A percentile compares a stretch with the other conserved stretches of the same genome.
Evolutionary conservation across 768 basidiomycete genomes (phyloP).

Genomic region (Tylopilus plumbeoviolaceoides): DNA sequence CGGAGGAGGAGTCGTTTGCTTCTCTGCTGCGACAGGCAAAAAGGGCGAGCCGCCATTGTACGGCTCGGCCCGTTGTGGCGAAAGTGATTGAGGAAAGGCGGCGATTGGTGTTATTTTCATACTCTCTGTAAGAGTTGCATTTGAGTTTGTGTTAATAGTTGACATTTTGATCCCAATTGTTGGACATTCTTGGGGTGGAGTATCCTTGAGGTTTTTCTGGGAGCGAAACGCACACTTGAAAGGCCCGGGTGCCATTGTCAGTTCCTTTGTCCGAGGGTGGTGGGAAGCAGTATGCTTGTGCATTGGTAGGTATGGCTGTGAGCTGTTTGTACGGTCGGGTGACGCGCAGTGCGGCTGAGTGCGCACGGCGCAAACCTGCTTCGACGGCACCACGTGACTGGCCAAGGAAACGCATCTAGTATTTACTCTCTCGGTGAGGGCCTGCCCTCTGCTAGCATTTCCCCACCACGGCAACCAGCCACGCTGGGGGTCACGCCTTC

Average conservation of each 20-base stretch:
- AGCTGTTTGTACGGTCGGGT: background rate
- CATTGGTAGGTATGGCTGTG: background rate
- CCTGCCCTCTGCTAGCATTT: too few species aligned
- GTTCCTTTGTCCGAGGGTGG: background rate
- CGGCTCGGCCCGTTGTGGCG: slow-evolving; percentile 14
- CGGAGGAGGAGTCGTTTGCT: slow-evolving; percentile 14
- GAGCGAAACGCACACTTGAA: slow-evolving; percentile 17
- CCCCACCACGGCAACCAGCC: too few species aligned
- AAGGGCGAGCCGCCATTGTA: slow-evolving; percentile 7
- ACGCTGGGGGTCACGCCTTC: too few species aligned
- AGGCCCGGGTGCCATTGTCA: slow-evolving; percentile 9
- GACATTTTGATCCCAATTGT: slow-evolving; percentile 16
- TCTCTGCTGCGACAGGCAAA: background rate
- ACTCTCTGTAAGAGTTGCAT: slow-evolving; percentile 6
- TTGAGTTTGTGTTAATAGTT: slow-evolving; percentile 4
- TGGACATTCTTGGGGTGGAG: background rate
- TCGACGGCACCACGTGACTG: slow-evolving; percentile 10
- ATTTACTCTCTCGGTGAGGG: too few species aligned
- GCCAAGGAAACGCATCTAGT: too few species aligned
- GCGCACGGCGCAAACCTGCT: too few species aligned
- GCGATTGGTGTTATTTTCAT: background rate
- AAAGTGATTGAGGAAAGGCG: slow-evolving; percentile 6
- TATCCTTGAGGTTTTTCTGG: slow-evolving; percentile 14
- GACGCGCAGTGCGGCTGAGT: too few species aligned
- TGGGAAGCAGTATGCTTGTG: background rate